Percentiles rank a stretch among this genome's conserved stretches.
These are phyloP conservation scores for Piromyces sp. DNA, from an alignment of 192 early-diverging fungal genomes.

Conservation along the genomic window DNA sequence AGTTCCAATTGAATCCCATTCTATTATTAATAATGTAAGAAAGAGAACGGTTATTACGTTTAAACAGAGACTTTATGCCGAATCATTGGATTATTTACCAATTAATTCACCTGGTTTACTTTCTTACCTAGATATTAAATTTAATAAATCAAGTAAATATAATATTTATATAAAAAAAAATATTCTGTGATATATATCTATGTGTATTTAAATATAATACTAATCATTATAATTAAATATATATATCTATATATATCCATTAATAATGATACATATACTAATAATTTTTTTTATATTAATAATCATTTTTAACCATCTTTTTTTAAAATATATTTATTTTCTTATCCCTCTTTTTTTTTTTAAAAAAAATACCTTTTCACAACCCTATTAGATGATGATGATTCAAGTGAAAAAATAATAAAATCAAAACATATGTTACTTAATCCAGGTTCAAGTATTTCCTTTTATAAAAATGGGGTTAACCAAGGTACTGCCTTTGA, in stretches of 20 bases:
- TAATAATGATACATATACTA: too few relatives aligned
- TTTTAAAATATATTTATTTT: too few relatives aligned
- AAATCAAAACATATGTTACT: background rate
- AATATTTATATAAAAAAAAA: too few relatives aligned
- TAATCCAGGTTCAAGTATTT: conserved; percentile 34
- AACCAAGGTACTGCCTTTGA: conserved; percentile 35
- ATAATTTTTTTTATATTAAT: too few relatives aligned
- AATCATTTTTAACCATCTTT: too few relatives aligned
- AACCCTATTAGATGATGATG: background rate
- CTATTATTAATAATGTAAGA: conserved; percentile 12
- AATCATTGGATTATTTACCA: background rate
- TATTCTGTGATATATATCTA: too few relatives aligned
- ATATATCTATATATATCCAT: too few relatives aligned
- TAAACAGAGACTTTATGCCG: background rate
- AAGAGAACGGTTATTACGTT: conserved; percentile 22
- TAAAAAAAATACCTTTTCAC: too few relatives aligned
- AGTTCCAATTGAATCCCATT: background rate
- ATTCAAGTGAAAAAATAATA: background rate
- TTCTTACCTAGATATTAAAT: background rate
- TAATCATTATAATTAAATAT: too few relatives aligned
- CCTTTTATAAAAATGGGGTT: conserved; percentile 43
- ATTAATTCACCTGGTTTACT: background rate
- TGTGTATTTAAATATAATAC: too few relatives aligned
- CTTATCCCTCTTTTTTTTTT: too few relatives aligned
- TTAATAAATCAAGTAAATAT: background rate